These are phyloP conservation scores for Phycomyces blakesleeanus DNA, from an alignment of 192 early-diverging fungal genomes.

Conservation along the genomic window DNA sequence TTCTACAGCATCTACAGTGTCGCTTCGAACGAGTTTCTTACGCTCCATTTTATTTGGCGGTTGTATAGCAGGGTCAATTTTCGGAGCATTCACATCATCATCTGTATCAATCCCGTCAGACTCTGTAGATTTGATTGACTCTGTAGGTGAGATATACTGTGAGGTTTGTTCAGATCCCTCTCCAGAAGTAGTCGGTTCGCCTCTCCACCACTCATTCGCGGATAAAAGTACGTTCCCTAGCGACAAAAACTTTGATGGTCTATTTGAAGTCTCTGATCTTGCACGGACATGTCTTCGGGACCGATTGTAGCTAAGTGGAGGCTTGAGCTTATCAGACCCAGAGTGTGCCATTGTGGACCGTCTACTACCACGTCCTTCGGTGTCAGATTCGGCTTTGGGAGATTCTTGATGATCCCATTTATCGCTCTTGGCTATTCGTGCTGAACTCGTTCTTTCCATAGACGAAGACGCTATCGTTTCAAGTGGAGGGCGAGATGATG, in stretches of 20 bases:
- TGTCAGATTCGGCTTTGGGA: conserved; percentile 3
- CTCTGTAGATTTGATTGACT: background rate
- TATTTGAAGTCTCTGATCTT: background rate
- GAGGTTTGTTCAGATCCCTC: too few relatives aligned
- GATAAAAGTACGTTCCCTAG: background rate
- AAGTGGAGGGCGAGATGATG: too few relatives aligned
- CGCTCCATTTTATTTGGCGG: background rate
- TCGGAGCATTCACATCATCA: background rate
- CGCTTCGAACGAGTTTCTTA: conserved; percentile 11
- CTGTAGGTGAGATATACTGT: background rate
- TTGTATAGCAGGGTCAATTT: background rate
- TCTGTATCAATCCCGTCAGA: background rate
- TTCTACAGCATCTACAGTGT: conserved; percentile 50
- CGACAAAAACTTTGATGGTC: background rate
- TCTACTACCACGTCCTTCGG: background rate
- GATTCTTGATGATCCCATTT: background rate
- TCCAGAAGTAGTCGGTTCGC: background rate
- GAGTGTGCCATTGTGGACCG: background rate
- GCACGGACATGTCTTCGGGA: background rate
- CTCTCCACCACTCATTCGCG: background rate
- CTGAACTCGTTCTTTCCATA: background rate
- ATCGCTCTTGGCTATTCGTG: background rate
- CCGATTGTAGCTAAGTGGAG: background rate
- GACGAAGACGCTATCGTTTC: background rate
- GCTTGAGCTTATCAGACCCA: background rate